A percentile compares a stretch with the other conserved stretches of the same genome.
These are phyloP conservation scores for Scleromitrula shiraiana DNA, from an alignment of 2,329 filamentous ascomycete species.

Conservation along the genomic window DNA sequence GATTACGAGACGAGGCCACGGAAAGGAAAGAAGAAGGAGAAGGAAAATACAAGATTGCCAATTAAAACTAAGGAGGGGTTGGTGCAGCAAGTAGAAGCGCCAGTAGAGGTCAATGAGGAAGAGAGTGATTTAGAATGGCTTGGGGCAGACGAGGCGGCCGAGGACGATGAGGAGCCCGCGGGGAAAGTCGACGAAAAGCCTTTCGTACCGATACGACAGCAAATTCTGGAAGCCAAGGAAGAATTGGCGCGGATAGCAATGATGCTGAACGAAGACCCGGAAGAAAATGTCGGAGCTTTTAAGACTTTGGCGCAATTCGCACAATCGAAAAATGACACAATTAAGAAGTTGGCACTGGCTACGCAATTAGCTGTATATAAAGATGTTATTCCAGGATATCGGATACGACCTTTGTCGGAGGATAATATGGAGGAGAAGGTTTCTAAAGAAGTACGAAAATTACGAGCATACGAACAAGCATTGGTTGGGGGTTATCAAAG, in stretches of 20 bases:
- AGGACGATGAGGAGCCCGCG: conserved; percentile 44
- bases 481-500: conserved; percentile 77
- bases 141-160: conserved; percentile 40
- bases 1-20: conserved; percentile 77
- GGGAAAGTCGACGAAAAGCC: conserved; percentile 45
- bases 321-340: conserved; percentile 57
- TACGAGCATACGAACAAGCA: conserved; percentile 80
- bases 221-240: conserved; percentile 83
- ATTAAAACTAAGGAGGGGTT: conserved; percentile 78
- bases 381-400: conserved; percentile 92
- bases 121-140: conserved; percentile 58
- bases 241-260: conserved; percentile 78
- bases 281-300: conserved; percentile 77
- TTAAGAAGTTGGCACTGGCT: conserved; percentile 79
- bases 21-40: conserved; percentile 64
- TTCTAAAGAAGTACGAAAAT: conserved; percentile 80
- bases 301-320: conserved; percentile 70
- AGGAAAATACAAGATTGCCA: conserved; percentile 67
- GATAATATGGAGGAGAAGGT: conserved; percentile 70
- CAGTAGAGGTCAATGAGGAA: conserved; percentile 46
- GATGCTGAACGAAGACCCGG: conserved; percentile 81
- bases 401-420: conserved; percentile 76
- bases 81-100: conserved; percentile 51
- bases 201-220: conserved; percentile 64
- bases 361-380: conserved; percentile 89